Percentiles rank a stretch among this genome's conserved stretches.
These are phyloP conservation scores for Posidonia oceanica DNA, from an alignment of 116 monocot species.

Conservation along the genomic window DNA sequence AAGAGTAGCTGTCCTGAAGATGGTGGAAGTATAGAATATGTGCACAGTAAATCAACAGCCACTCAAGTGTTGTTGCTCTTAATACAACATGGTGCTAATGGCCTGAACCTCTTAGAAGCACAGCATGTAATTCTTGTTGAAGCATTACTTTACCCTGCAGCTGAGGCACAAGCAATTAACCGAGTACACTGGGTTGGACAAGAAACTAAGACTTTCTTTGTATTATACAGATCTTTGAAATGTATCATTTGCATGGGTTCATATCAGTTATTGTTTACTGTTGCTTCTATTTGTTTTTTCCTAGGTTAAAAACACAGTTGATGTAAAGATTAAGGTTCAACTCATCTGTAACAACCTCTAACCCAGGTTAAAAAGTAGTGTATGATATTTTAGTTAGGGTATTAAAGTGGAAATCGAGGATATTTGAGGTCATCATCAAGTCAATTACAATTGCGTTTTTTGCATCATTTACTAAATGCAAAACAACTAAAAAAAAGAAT, in stretches of 20 bases:
- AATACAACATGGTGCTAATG: slow-evolving; percentile 87
- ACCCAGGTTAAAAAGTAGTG: too few relatives aligned
- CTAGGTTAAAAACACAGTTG: slow-evolving; percentile 79
- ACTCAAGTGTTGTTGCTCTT: slow-evolving; percentile 76
- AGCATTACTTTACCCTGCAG: slow-evolving; percentile 76
- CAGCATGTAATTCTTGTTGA: slow-evolving; percentile 89
- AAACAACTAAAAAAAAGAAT: too few relatives aligned
- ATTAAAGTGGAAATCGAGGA: too few relatives aligned
- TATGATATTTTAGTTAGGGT: too few relatives aligned
- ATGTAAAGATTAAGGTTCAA: too few relatives aligned
- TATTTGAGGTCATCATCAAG: too few relatives aligned
- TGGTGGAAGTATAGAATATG: slow-evolving; percentile 7
- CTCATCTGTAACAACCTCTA: too few relatives aligned
- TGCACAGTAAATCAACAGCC: slow-evolving; percentile 13
- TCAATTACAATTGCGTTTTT: too few relatives aligned
- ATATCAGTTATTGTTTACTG: background rate
- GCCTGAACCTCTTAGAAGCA: slow-evolving; percentile 88
- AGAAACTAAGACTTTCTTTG: slow-evolving; percentile 72
- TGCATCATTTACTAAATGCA: too few relatives aligned
- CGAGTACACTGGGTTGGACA: slow-evolving; percentile 84
- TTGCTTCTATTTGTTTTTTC: background rate
- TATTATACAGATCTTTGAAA: slow-evolving; percentile 9
- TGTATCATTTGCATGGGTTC: background rate
- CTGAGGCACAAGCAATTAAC: slow-evolving; percentile 90
- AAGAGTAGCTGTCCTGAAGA: background rate